These are phyloP conservation scores for Vitis riparia DNA, from an alignment of 164 flowering plant genomes.

Conservation along the genomic window DNA sequence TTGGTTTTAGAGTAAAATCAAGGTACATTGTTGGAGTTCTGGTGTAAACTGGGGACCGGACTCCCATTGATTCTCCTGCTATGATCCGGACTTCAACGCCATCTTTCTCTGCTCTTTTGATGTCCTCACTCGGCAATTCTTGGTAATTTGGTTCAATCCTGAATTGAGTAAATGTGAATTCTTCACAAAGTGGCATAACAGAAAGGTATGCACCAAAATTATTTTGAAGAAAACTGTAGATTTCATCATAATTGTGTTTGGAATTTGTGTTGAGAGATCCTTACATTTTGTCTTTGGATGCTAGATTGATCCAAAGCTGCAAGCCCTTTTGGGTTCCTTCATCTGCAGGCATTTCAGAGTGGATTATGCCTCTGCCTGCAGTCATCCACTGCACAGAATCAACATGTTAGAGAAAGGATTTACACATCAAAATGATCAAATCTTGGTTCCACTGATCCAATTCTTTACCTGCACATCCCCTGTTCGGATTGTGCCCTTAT, in stretches of 20 bases:
- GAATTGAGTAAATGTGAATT: slow-evolving; percentile 2
- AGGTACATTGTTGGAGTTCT: slow-evolving; percentile 87
- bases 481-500: slow-evolving; percentile 70
- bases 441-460: not conserved
- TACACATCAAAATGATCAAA: not conserved
- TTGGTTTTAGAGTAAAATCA: slow-evolving; percentile 70
- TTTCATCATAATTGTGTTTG: no score
- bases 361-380: slow-evolving; percentile 90
- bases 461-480: slow-evolving; percentile 82
- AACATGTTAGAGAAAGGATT: not conserved
- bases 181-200: no score
- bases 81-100: slow-evolving; percentile 77
- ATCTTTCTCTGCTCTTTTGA: slow-evolving; percentile 52
- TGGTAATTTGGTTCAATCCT: slow-evolving; percentile 89
- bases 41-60: slow-evolving; percentile 75
- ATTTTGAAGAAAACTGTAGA: not conserved
- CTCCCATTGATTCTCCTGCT: slow-evolving; percentile 91
- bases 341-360: slow-evolving; percentile 90
- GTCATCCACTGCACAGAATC: slow-evolving; percentile 79
- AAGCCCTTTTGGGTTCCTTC: slow-evolving; percentile 68
- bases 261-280: slow-evolving; percentile 5
- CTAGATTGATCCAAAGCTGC: slow-evolving; percentile 91
- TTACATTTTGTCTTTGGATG: slow-evolving; percentile 83
- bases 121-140: slow-evolving; percentile 57
- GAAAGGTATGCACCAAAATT: no score